Base-by-base conservation (phyloP, 176 grass and related monocot genomes). In the Puya raimondii region DNA sequence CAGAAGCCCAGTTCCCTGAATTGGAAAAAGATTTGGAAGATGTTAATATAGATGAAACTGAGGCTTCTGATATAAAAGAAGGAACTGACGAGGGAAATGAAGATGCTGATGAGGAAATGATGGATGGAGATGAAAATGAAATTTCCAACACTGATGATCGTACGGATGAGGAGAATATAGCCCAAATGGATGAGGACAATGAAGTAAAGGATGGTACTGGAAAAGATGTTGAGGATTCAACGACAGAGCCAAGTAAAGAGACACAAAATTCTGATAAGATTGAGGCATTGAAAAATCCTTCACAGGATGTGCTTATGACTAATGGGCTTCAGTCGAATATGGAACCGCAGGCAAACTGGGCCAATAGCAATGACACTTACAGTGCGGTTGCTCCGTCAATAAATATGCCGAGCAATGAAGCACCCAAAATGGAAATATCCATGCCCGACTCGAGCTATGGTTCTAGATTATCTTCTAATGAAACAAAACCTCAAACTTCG, bases 301-400 rank as follows among this genome's bases (percentile, higher is more conserved):
- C 73, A 10, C 71, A 87, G 50, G 51, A 78, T 20, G 64, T 81
- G 25, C 74, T 80, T 33, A 63, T 75, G 49, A 66, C 57, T 70
- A 78, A 84, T 68, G 73, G 23, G 72, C 27, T 85, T 65, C 84
- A 90, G 17, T 84, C 81, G 23, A 89, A 88, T 50, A 82, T 71
- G 75, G 86, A 85, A 66, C 71, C 79, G 49, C 86, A 92, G 72
- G 80, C 82, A 0, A 84, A 83, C 50, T 83, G 81, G 77, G 86
- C 93, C 16, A 88, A 92, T 67, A 90, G 83, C 74, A 85, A 53
- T 57, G 86, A 92, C 68, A 58, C 87, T 42, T 89, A 78, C 11
- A 76, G 52, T 67, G 58, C 73, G 20, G 61, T 89, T 74, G 86
- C 93, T 78, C 81, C 88, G 69, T 84, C 88, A 51, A 80, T 72